phyloP scores from a whole-genome alignment of 345 rosid genomes.

The Eucalyptus regnans region DNA sequence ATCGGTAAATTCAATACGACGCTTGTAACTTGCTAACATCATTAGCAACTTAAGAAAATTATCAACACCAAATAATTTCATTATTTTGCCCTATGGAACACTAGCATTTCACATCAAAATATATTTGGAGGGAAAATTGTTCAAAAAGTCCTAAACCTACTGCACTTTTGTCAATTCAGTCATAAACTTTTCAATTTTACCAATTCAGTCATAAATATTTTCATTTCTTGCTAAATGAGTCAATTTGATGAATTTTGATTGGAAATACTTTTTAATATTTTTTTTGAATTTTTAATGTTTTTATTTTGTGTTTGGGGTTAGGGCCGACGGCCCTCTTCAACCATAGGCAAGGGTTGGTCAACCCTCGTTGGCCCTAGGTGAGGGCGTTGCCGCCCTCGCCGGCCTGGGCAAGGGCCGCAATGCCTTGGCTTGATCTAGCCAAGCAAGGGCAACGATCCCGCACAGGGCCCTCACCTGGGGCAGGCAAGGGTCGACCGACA shows the following conservation, averaged over 20 bases:
- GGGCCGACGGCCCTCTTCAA: rapidly evolving
- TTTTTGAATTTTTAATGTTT: too few relatives aligned
- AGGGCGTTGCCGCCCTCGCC: rapidly evolving
- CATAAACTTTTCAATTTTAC: rapidly evolving
- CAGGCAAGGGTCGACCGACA: rapidly evolving
- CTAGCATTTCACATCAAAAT: background rate
- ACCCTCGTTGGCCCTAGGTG: rapidly evolving
- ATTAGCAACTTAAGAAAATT: rapidly evolving
- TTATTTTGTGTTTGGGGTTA: rapidly evolving
- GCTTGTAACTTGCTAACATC: rapidly evolving
- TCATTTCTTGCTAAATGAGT: rapidly evolving
- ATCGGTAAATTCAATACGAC: background rate
- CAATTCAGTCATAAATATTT: rapidly evolving
- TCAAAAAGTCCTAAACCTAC: rapidly evolving
- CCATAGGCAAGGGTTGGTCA: rapidly evolving
- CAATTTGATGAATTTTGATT: rapidly evolving
- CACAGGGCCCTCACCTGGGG: rapidly evolving
- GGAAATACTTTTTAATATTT: too few relatives aligned
- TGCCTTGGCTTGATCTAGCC: rapidly evolving
- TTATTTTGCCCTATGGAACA: background rate
- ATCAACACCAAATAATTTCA: rapidly evolving
- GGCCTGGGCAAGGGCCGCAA: rapidly evolving
- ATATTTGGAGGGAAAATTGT: background rate
- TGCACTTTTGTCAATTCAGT: rapidly evolving
- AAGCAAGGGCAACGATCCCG: rapidly evolving